Evolutionary conservation across 2,329 filamentous ascomycete genomes (phyloP).

Genomic region (Verticillium isaacii): DNA sequence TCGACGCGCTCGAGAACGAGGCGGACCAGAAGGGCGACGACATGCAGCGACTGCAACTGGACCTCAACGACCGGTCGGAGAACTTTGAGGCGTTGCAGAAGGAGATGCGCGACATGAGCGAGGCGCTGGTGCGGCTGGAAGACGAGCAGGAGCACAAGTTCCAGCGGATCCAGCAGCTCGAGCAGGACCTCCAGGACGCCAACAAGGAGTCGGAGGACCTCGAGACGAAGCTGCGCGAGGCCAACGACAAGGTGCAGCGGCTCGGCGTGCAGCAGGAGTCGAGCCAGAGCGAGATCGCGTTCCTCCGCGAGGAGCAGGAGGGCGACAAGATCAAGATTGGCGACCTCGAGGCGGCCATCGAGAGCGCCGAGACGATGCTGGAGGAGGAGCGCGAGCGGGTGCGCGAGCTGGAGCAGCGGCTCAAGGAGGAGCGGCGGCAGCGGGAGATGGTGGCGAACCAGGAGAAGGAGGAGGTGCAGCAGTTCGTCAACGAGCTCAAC

Average conservation of each 20-base stretch:
- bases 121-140: slow-evolving; percentile 79
- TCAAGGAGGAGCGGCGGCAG: slow-evolving; percentile 77
- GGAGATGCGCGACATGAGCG: slow-evolving; percentile 89
- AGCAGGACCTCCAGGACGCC: slow-evolving; percentile 76
- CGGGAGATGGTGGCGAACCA: slow-evolving; percentile 79
- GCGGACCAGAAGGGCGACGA: slow-evolving; percentile 69
- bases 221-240: slow-evolving; percentile 77
- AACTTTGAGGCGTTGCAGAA: slow-evolving; percentile 88
- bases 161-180: slow-evolving; percentile 74
- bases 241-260: slow-evolving; percentile 82
- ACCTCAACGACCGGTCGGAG: slow-evolving; percentile 72
- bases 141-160: slow-evolving; percentile 81
- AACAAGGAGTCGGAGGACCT: slow-evolving; percentile 83
- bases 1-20: slow-evolving; percentile 64
- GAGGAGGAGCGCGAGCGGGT: slow-evolving; percentile 78
- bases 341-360: slow-evolving; percentile 79
- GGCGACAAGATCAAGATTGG: slow-evolving; percentile 97
- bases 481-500: slow-evolving; percentile 89
- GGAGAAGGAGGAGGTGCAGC: slow-evolving; percentile 93
- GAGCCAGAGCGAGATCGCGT: slow-evolving; percentile 86
- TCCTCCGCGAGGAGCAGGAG: slow-evolving; percentile 94
- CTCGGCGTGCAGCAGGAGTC: slow-evolving; percentile 90
- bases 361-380: slow-evolving; percentile 72
- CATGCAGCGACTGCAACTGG: slow-evolving; percentile 62
- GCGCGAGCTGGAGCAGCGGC: slow-evolving; percentile 67